Evolutionary conservation across 2,329 filamentous ascomycete genomes (phyloP), one percentile per base, ranked within the genome.

Genomic region (Dendrostoma leiphaemia): DNA sequence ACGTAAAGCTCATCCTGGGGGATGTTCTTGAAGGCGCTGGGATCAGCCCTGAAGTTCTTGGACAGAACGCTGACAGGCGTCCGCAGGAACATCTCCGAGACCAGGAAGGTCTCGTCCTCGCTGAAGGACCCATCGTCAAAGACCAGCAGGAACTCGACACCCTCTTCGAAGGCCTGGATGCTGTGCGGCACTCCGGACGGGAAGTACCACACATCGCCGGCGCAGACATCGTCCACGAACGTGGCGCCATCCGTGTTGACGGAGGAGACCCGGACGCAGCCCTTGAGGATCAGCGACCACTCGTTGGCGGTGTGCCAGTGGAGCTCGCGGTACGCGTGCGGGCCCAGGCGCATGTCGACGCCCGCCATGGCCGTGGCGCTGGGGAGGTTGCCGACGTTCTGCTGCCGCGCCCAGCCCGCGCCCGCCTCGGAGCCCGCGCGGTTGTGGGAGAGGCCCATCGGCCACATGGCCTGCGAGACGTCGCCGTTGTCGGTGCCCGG

Each of bases 241-340:
- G 67, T 74, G 43, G 72, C 65, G 1, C 79, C 79, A 9, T 79
- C 72, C 38, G 79, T 73, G 56, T 83, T 75, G 38, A 84, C 71
- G 1, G 80, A 75, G 6, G 74, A 69, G 1, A 84, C 68, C 5
- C 78, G 73, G 2, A 78, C 78, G 37, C 73, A 75, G 0, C 81
- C 81, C 54, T 81, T 80, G 15, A 82, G 69, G 10, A 84, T 69
- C 5, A 81, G 67, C 0, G 76, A 71, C 78, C 78, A 82, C 60
- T 82, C 71, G 45, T 69, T 74, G 35, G 77, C 74, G 34, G 75
- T 80, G 59, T 84, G 81, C 81, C 80, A 88, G 60, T 88, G 84
- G 21, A 87, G 69, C 64, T 87, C 83, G 19, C 84, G 77, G 57
- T 85, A 85, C 0, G 78, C 81, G 24, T 79, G 68, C 0, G 79